A percentile compares a stretch with the other conserved stretches of the same genome.
Evolutionary conservation across 108 stramenopile species (phyloP).

Genomic region (Stephanodiscus triporus): DNA sequence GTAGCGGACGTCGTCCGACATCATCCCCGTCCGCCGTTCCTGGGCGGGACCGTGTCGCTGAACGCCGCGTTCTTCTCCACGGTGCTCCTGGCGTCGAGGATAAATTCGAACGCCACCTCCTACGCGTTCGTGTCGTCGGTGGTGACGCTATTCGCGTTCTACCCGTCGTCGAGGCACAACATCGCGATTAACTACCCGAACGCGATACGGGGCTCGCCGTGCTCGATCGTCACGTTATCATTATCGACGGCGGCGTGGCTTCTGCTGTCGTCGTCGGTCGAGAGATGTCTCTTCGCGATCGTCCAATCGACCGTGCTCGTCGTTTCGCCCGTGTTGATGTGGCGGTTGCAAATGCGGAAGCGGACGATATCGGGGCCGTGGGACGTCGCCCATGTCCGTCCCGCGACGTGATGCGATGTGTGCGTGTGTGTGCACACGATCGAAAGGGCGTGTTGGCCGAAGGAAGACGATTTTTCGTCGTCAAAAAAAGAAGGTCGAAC

Average conservation of each 20-base stretch:
- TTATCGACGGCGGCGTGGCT: slow-evolving; percentile 27
- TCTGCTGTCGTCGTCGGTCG: slow-evolving; percentile 21
- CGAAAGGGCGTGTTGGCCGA: too few relatives aligned
- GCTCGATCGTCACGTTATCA: slow-evolving; percentile 24
- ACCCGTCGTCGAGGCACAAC: slow-evolving; percentile 64
- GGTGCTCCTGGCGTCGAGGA: slow-evolving; percentile 65
- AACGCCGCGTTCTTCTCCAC: slow-evolving; percentile 79
- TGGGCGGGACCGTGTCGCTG: slow-evolving; percentile 71
- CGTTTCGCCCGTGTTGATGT: slow-evolving; percentile 57
- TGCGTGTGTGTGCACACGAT: background rate
- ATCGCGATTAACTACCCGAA: slow-evolving; percentile 43
- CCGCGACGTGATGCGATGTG: background rate
- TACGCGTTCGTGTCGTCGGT: slow-evolving; percentile 60
- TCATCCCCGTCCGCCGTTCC: slow-evolving; percentile 61
- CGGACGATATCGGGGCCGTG: slow-evolving; percentile 63
- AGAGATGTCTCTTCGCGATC: slow-evolving; percentile 40
- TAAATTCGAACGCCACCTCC: slow-evolving; percentile 50
- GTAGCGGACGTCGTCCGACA: background rate
- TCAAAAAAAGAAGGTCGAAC: too few relatives aligned
- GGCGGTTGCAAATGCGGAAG: slow-evolving; percentile 53
- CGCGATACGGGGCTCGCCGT: slow-evolving; percentile 28
- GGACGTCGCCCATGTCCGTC: slow-evolving; percentile 60
- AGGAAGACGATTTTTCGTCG: too few relatives aligned
- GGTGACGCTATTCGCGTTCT: slow-evolving; percentile 74
- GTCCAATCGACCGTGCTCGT: slow-evolving; percentile 36